Evolutionary conservation across 208 protist genomes (phyloP), one percentile per base, ranked within the genome.

Genomic region (Vickermania ingenoplastis): DNA sequence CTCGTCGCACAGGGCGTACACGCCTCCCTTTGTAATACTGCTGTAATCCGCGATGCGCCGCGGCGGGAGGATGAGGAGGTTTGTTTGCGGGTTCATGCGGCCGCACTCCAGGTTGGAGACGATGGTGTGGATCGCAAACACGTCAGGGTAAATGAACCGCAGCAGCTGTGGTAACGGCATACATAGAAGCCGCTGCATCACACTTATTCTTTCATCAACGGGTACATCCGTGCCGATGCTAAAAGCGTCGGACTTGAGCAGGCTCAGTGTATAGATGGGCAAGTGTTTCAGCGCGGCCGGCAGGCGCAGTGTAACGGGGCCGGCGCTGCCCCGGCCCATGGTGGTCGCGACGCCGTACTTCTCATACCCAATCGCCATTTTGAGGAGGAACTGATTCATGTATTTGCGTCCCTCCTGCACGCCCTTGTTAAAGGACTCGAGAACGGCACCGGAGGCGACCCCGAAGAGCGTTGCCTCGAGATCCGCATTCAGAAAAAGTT

Each of bases 261-360:
- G 52, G 31, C 79, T 87, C 55, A 95, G 66, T 41, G 77, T 57
- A 65, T 91, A 97, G 22, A 97, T 70, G 22, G 94, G 90, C 54
- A 97, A 71, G 57, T 97, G 74, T 70, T 96, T 95, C 54, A 98
- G 75, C 1, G 84, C 75, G n/a, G 89, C 80, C 4, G 96, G 96
- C 78, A 98, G 82, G 21, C 97, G 73, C 22, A 98, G 73, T 7
- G 11, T 45, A 17, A 45, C 36, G 36, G 36, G 36, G 36, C 36
- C 17, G 36, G 11, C 17, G 36, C 36, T 45, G 11, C 11, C 36
- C 17, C 17, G 11, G 11, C 17, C 17, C 11, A 7, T 45, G 7
- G 7, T 7, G 36, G 36, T 7, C 7, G 36, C 53, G 5, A 71
- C 59, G 70, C 81, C 88, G 63, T 86, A 81, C 23, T 81, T 81